Evolutionary conservation across 2,329 filamentous ascomycete genomes (phyloP).

Genomic region (Nemania sp.): DNA sequence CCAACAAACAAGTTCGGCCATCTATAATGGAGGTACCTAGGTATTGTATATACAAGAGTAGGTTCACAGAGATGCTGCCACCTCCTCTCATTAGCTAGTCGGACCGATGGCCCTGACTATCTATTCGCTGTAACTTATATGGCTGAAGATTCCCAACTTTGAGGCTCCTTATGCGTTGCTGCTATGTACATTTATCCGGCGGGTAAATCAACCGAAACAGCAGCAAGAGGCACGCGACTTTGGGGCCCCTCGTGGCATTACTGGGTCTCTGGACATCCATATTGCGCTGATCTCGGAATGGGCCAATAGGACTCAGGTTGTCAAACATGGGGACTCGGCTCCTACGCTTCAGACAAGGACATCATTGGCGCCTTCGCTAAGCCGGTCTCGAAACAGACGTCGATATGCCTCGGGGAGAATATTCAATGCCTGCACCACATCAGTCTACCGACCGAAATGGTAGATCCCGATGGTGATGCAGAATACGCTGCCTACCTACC

Average conservation of each 20-base stretch:
- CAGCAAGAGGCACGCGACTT: slow-evolving; percentile 7
- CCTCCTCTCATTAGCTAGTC: slow-evolving; percentile 26
- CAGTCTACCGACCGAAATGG: neutral
- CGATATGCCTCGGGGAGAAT: neutral
- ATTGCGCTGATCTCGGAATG: slow-evolving; percentile 1
- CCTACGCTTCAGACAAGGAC: neutral
- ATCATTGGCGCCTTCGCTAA: neutral
- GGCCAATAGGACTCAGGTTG: neutral
- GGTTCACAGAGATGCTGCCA: neutral
- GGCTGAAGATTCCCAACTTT: neutral
- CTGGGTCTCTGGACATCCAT: neutral
- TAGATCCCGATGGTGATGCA: neutral
- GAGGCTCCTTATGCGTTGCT: slow-evolving; percentile 3
- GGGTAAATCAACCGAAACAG: slow-evolving; percentile 14
- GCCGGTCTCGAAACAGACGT: slow-evolving; percentile 1
- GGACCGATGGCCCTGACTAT: slow-evolving; percentile 31
- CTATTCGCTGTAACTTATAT: neutral
- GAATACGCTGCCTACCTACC: neutral
- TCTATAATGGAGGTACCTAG: neutral
- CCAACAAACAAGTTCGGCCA: neutral
- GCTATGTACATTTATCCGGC: slow-evolving; percentile 22
- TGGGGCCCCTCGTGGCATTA: slow-evolving; percentile 11
- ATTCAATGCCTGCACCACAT: too few species aligned
- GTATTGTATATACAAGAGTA: neutral
- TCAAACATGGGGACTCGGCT: slow-evolving; percentile 11